Percentiles rank a stretch among this genome's conserved stretches.
These are phyloP conservation scores for Euphorbia pulcherrima DNA, from an alignment of 345 rosid species.

Conservation along the genomic window DNA sequence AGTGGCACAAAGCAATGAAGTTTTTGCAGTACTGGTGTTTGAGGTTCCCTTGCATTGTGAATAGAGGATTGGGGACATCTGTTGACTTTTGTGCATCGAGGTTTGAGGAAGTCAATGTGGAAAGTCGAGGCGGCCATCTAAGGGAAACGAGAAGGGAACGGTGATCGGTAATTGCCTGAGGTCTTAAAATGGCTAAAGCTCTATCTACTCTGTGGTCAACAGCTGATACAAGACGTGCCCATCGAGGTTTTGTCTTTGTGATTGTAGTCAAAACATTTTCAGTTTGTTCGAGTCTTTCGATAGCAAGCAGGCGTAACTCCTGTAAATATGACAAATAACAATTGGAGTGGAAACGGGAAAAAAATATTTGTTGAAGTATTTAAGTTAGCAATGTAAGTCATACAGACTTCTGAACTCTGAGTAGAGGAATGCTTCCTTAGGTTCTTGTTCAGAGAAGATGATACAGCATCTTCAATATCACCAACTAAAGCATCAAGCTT, in stretches of 20 bases:
- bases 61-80: slow-evolving; percentile 61
- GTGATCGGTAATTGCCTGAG: slow-evolving; percentile 88
- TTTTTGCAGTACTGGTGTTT: slow-evolving; percentile 66
- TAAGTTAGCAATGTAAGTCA: slow-evolving; percentile 2
- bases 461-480: slow-evolving; percentile 87
- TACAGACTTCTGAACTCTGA: slow-evolving; percentile 59
- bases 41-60: slow-evolving; percentile 72
- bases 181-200: slow-evolving; percentile 79
- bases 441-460: slow-evolving; percentile 61
- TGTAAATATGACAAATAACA: slow-evolving; percentile 29
- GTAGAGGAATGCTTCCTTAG: slow-evolving; percentile 41
- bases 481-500: slow-evolving; percentile 80
- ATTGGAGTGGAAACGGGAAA: not conserved
- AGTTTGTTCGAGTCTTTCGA: slow-evolving; percentile 47
- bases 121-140: slow-evolving; percentile 91
- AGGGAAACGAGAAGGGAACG: slow-evolving; percentile 73
- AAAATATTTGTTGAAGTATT: slow-evolving; percentile 5
- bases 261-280: slow-evolving; percentile 67
- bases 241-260: slow-evolving; percentile 59
- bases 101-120: slow-evolving; percentile 46
- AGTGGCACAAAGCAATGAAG: slow-evolving; percentile 70
- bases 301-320: slow-evolving; percentile 59
- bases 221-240: slow-evolving; percentile 72
- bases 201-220: slow-evolving; percentile 93
- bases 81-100: slow-evolving; percentile 44